phyloP scores from a whole-genome alignment of 306 rosid genomes.

The Sicyos edulis region DNA sequence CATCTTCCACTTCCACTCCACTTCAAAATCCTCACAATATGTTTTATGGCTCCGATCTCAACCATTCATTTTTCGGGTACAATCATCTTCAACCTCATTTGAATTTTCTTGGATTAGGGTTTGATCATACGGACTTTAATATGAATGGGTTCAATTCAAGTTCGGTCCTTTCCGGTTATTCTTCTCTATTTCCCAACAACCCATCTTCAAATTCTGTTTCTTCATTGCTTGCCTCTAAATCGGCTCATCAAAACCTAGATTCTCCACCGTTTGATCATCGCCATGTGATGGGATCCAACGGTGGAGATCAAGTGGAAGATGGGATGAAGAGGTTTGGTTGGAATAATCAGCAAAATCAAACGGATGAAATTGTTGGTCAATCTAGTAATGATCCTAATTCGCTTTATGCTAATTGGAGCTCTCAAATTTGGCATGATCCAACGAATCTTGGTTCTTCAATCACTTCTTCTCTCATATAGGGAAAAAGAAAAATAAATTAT shows the following conservation, averaged over 20 bases:
- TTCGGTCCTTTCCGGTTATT: slow-evolving; percentile 40
- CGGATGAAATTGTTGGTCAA: slow-evolving; percentile 56
- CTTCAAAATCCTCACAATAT: slow-evolving; percentile 13
- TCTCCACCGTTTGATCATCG: slow-evolving; percentile 34
- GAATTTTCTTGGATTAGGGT: slow-evolving; percentile 38
- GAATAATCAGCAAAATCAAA: slow-evolving; percentile 36
- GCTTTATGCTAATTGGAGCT: slow-evolving; percentile 50
- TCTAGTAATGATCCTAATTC: slow-evolving; percentile 29
- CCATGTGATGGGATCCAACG: slow-evolving; percentile 20
- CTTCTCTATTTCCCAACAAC: slow-evolving; percentile 34
- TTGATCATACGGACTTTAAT: slow-evolving; percentile 17
- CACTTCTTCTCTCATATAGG: slow-evolving; percentile 64
- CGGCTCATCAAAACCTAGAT: slow-evolving; percentile 24
- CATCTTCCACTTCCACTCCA: slow-evolving; percentile 20
- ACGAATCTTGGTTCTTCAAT: slow-evolving; percentile 57
- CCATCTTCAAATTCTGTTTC: slow-evolving; percentile 41
- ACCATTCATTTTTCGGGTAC: slow-evolving; percentile 45
- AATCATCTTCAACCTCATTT: slow-evolving; percentile 40
- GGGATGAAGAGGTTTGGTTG: slow-evolving; percentile 44
- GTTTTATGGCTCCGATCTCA: slow-evolving; percentile 49
- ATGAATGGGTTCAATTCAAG: slow-evolving; percentile 27
- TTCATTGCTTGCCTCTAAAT: slow-evolving; percentile 47
- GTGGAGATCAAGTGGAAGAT: slow-evolving; percentile 27
- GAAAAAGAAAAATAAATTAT: not conserved
- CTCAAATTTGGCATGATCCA: slow-evolving; percentile 61